Base-by-base conservation (phyloP, 495 filamentous ascomycete species). In the Aspergillus heteromorphus region DNA sequence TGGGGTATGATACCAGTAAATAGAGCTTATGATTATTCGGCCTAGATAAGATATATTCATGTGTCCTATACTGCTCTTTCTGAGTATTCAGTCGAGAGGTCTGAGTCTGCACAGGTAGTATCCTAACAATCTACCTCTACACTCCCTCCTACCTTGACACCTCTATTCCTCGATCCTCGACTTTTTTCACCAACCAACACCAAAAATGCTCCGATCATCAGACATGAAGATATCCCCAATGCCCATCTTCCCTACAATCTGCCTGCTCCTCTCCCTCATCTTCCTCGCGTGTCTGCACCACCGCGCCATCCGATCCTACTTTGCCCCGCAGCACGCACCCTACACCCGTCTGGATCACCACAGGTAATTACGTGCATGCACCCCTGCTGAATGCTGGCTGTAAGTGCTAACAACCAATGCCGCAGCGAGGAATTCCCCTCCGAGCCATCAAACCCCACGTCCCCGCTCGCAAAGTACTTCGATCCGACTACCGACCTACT, bases 81-180 rank as follows among this genome's bases (percentile, higher is more conserved):
- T n/a, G n/a, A n/a, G n/a, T n/a, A n/a, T n/a, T n/a, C n/a, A n/a
- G n/a, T n/a, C n/a, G n/a, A n/a, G n/a, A n/a, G n/a, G n/a, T n/a
- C n/a, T n/a, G n/a, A n/a, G n/a, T n/a, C n/a, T n/a, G n/a, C n/a
- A n/a, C n/a, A n/a, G n/a, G n/a, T n/a, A n/a, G n/a, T n/a, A n/a
- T n/a, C n/a, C n/a, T n/a, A n/a, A n/a, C n/a, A n/a, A n/a, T 40
- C 36, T 40, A 2, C 36, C 16, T 40, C 36, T 40, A 14, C 36
- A 4, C 16, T 2, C 2, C 13, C 36, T 40, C 13, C 36, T 11
- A 14, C 36, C 16, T 4, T 10, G 4, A 27, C 16, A 11, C 58
- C 10, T 21, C 21, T 27, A 18, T 1, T 49, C 51, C 29, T 64
- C 84, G 30, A 54, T 58, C 4, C 10, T 36, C 17, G n/a, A n/a